A percentile compares a stretch with the other conserved stretches of the same genome.
Evolutionary conservation across 345 rosid species (phyloP).

Genomic region (Salix arbutifolia): DNA sequence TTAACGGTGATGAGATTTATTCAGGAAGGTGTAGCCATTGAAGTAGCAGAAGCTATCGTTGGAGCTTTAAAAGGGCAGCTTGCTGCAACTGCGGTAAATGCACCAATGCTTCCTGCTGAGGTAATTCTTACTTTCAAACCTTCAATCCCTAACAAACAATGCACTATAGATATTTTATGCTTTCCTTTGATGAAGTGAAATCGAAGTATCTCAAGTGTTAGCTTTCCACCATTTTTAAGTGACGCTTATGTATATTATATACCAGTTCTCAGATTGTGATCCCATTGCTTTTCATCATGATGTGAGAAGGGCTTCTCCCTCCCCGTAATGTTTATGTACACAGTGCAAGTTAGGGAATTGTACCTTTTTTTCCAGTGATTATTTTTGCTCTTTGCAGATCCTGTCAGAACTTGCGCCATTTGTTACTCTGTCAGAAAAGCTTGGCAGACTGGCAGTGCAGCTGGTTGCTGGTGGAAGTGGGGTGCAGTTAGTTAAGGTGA

Average conservation of each 20-base stretch:
- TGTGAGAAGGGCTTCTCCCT: neutral
- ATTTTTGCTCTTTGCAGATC: slow-evolving; percentile 6
- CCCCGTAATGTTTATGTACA: neutral
- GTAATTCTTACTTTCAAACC: neutral
- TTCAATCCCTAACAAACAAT: neutral
- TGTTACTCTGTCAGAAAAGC: slow-evolving; percentile 23
- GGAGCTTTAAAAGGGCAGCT: slow-evolving; percentile 26
- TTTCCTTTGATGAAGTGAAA: neutral
- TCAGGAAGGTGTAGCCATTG: slow-evolving; percentile 23
- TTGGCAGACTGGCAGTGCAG: slow-evolving; percentile 21
- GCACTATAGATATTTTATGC: neutral
- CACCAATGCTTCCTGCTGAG: slow-evolving; percentile 27
- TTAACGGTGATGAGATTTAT: neutral
- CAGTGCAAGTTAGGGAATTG: neutral
- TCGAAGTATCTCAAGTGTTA: neutral
- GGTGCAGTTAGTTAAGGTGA: slow-evolving; percentile 14
- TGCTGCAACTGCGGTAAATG: slow-evolving; percentile 25
- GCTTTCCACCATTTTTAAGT: neutral
- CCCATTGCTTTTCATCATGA: neutral
- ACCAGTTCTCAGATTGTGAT: neutral
- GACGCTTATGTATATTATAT: neutral
- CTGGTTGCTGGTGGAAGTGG: slow-evolving; percentile 25
- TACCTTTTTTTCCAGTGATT: neutral
- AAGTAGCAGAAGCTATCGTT: slow-evolving; percentile 18
- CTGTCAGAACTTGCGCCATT: slow-evolving; percentile 22